These are phyloP conservation scores for Harringtonia aguacate DNA, from an alignment of 2,329 filamentous ascomycete genomes.

Conservation along the genomic window DNA sequence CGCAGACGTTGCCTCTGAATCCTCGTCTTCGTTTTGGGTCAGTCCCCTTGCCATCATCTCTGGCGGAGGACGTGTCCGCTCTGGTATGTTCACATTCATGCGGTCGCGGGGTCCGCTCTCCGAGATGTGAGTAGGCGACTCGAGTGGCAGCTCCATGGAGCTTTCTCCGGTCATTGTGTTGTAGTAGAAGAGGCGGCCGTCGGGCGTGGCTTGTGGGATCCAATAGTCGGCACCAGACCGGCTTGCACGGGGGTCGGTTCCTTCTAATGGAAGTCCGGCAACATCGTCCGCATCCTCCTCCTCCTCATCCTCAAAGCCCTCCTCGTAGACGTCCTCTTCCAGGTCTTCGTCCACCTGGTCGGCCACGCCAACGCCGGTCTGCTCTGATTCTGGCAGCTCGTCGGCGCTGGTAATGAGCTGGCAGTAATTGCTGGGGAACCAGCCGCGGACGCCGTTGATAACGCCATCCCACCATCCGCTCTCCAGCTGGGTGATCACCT, in stretches of 20 bases:
- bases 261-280: conserved; percentile 55
- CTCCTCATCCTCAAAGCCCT: conserved; percentile 55
- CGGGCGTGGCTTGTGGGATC: conserved; percentile 93
- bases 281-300: conserved; percentile 37
- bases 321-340: conserved; percentile 58
- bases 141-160: conserved; percentile 86
- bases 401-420: conserved; percentile 69
- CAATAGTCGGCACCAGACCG: conserved; percentile 91
- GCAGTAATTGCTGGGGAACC: conserved; percentile 99
- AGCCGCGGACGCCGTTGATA: conserved; percentile 90
- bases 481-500: conserved; percentile 95
- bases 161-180: conserved; percentile 95
- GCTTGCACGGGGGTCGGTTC: conserved; percentile 43
- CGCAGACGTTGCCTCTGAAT: conserved; percentile 73
- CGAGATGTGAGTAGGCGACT: conserved; percentile 69
- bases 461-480: conserved; percentile 99
- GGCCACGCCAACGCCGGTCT: conserved; percentile 40
- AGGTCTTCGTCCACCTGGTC: conserved; percentile 51
- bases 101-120: conserved; percentile 83
- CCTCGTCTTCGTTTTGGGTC: conserved; percentile 78
- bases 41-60: conserved; percentile 83
- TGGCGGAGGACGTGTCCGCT: conserved; percentile 78
- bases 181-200: conserved; percentile 92
- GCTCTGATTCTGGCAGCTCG: conserved; percentile 54
- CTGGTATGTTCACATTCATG: conserved; percentile 78